These are phyloP conservation scores for Claviceps arundinis DNA, from an alignment of 2,329 filamentous ascomycete genomes.

Conservation along the genomic window DNA sequence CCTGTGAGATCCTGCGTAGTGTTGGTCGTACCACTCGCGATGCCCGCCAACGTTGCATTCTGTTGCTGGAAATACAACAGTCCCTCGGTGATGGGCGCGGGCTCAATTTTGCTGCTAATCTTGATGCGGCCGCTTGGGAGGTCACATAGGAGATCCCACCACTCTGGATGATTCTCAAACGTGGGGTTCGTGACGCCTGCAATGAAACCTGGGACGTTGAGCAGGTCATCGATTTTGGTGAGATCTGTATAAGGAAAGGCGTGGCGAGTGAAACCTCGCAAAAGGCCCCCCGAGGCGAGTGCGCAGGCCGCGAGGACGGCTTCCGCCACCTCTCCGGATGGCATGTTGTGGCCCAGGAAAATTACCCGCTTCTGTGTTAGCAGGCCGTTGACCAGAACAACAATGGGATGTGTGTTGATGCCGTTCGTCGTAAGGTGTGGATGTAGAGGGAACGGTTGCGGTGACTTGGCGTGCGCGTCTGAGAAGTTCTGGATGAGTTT, in stretches of 20 bases:
- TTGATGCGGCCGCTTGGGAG: constrained; percentile 84
- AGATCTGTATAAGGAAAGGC: constrained; percentile 97
- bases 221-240: constrained; percentile 90
- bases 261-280: constrained; percentile 87
- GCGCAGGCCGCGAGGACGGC: constrained; percentile 97
- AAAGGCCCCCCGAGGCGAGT: constrained; percentile 78
- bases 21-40: constrained; percentile 29
- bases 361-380: constrained; percentile 94
- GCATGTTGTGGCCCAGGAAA: constrained; percentile 88
- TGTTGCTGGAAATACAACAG: constrained; percentile 79
- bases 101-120: constrained; percentile 80
- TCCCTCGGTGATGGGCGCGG: constrained; percentile 70
- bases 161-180: constrained; percentile 87
- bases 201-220: constrained; percentile 94
- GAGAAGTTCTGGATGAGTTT: constrained; percentile 95
- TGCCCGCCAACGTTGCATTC: constrained; percentile 42
- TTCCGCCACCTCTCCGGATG: constrained; percentile 90
- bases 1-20: constrained; percentile 59
- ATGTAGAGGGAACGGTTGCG: constrained; percentile 75
- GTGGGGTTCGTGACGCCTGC: constrained; percentile 95
- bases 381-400: constrained; percentile 86
- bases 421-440: constrained; percentile 90
- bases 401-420: constrained; percentile 79
- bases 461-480: constrained; percentile 64
- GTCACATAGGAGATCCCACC: constrained; percentile 97